Evolutionary conservation across 371 early-diverging fungal species (phyloP).

Genomic region (Sanchytrium tribonematis): DNA sequence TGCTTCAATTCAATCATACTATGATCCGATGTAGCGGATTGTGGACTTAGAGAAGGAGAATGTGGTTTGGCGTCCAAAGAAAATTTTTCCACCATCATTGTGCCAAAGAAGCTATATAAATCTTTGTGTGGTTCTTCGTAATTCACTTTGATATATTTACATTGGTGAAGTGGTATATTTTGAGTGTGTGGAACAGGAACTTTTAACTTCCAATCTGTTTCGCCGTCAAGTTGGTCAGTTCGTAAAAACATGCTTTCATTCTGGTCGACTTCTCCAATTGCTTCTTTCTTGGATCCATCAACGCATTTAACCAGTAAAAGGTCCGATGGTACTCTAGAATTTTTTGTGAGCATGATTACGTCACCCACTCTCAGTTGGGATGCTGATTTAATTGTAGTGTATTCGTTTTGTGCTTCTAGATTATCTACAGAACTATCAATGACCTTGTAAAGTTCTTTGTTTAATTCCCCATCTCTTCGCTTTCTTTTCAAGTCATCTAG

Average conservation of each 20-base stretch:
- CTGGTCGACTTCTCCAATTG: constrained; percentile 17
- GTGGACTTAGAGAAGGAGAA: too few relatives aligned
- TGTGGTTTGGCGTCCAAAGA: too few relatives aligned
- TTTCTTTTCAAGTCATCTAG: constrained; percentile 76
- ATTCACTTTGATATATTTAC: constrained; percentile 7
- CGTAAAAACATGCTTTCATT: constrained; percentile 82
- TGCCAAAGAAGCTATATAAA: constrained; percentile 82
- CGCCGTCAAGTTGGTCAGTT: constrained; percentile 98
- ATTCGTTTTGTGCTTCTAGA: not conserved
- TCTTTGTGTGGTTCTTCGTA: constrained; percentile 87
- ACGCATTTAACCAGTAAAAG: constrained; percentile 15
- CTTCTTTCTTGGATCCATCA: constrained; percentile 23
- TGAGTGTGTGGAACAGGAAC: constrained; percentile 29
- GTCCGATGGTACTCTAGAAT: constrained; percentile 41
- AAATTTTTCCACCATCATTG: constrained; percentile 18
- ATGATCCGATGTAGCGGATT: too few relatives aligned
- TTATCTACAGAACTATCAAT: constrained; percentile 7
- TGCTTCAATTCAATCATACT: not conserved
- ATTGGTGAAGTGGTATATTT: constrained; percentile 18
- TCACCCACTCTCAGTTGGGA: constrained; percentile 74
- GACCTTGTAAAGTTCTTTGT: not conserved
- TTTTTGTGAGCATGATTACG: constrained; percentile 56
- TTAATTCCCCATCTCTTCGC: constrained; percentile 38
- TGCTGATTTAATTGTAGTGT: not conserved
- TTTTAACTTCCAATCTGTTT: constrained; percentile 95